Conservation (phyloP, 1,284 basidiomycete genomes). For the Afroboletus lepidellus region DNA sequence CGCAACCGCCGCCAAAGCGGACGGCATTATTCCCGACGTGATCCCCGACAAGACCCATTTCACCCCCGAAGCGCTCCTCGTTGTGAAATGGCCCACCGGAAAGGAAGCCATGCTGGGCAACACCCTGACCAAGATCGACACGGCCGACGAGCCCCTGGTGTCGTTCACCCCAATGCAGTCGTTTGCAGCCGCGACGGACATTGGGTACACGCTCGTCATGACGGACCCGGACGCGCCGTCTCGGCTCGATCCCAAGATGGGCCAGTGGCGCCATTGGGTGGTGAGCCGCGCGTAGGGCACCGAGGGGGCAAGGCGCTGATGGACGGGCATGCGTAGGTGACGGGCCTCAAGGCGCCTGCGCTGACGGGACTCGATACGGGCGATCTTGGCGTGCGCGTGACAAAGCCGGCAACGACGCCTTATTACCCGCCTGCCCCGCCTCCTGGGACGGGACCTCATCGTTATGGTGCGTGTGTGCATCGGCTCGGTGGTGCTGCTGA, state of each 20-base stretch:
- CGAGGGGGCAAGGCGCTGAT: neutral
- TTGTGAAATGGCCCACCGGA: conserved; percentile 49
- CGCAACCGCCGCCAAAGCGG: conserved; percentile 38
- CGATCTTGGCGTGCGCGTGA: conserved; percentile 42
- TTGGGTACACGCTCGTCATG: conserved; percentile 62
- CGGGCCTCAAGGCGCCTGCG: conserved; percentile 51
- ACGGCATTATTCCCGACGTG: conserved; percentile 57
- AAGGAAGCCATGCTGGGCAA: conserved; percentile 51
- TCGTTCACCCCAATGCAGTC: conserved; percentile 46
- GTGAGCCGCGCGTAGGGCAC: conserved; percentile 38
- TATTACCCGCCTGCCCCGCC: conserved; percentile 60
- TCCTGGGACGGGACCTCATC: conserved; percentile 53
- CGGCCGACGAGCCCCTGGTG: conserved; percentile 52
- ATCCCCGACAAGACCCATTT: conserved; percentile 44
- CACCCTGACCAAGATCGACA: conserved; percentile 46
- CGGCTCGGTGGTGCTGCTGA: neutral
- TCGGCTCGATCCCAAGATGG: conserved; percentile 50
- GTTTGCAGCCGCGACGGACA: conserved; percentile 37
- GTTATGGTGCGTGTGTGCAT: conserved; percentile 48
- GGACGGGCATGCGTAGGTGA: conserved; percentile 40
- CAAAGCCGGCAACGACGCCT: conserved; percentile 49
- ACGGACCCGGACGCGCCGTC: conserved; percentile 71
- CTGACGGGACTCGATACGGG: conserved; percentile 33
- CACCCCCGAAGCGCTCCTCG: conserved; percentile 52
- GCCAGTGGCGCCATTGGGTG: conserved; percentile 66